phyloP scores from a whole-genome alignment of 2,329 filamentous ascomycete genomes.

The Claviceps sp. region DNA sequence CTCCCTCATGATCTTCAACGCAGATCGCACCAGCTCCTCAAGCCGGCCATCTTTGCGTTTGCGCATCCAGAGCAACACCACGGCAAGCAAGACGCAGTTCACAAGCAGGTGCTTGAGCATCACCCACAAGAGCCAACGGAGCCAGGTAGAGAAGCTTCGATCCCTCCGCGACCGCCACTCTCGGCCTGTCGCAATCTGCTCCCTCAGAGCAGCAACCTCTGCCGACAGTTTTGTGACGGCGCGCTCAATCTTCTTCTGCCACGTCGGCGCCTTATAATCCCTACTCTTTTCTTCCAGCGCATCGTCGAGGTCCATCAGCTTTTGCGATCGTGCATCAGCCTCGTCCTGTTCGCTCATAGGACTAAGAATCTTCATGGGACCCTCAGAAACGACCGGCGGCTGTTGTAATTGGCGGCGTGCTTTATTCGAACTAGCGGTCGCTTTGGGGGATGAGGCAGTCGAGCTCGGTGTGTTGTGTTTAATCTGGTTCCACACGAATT shows the following conservation, averaged over 20 bases:
- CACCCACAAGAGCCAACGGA: constrained; percentile 56
- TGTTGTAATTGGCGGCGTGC: constrained; percentile 31
- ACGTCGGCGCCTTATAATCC: constrained; percentile 39
- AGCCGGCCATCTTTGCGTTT: constrained; percentile 55
- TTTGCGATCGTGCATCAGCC: constrained; percentile 41
- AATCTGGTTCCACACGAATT: constrained; percentile 98
- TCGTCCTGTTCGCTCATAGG: constrained; percentile 79
- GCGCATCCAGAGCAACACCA: constrained; percentile 61
- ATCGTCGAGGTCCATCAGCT: constrained; percentile 31
- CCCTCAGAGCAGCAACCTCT: constrained; percentile 80
- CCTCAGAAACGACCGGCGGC: constrained; percentile 34
- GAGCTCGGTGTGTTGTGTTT: constrained; percentile 68
- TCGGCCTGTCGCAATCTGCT: constrained; percentile 71
- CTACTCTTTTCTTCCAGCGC: constrained; percentile 27
- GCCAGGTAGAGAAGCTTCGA: constrained; percentile 54
- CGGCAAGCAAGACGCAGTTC: constrained; percentile 51
- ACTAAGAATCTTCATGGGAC: constrained; percentile 57
- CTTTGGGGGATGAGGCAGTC: constrained; percentile 41
- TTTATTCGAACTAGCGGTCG: constrained; percentile 18
- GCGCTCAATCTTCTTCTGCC: constrained; percentile 72
- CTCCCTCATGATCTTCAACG: constrained; percentile 42
- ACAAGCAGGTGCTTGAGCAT: constrained; percentile 59
- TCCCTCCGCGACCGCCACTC: constrained; percentile 55
- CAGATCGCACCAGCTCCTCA: constrained; percentile 59
- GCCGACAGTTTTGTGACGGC: constrained; percentile 81